A percentile compares a stretch with the other conserved stretches of the same genome.
phyloP scores from a whole-genome alignment of 768 basidiomycete genomes.

The Auricularia sp. region DNA sequence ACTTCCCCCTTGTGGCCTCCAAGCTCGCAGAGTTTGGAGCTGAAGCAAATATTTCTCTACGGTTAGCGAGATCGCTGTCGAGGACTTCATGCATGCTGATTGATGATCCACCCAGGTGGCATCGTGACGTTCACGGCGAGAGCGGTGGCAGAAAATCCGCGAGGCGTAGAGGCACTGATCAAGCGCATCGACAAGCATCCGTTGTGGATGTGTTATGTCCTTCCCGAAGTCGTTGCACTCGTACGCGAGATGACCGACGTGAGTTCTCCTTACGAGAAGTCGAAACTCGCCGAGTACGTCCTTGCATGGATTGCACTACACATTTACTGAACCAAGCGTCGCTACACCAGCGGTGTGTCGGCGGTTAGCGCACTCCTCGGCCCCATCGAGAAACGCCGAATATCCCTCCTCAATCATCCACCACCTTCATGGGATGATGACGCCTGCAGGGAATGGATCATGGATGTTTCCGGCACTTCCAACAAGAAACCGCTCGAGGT shows the following conservation, averaged over 20 bases:
- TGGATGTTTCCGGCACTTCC: not conserved
- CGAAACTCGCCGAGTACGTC: not conserved
- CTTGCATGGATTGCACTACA: not conserved
- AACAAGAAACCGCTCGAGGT: not conserved
- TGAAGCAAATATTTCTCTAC: not conserved
- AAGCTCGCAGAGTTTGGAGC: not conserved
- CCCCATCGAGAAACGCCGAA: not conserved
- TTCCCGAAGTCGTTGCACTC: not conserved
- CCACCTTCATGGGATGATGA: not conserved
- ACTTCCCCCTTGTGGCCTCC: not conserved
- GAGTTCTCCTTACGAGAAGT: not conserved
- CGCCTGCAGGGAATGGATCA: not conserved
- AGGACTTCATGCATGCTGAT: not conserved
- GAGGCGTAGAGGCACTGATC: not conserved
- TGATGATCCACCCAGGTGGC: not conserved
- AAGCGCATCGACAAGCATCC: not conserved
- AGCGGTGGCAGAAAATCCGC: not conserved
- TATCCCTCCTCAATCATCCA: not conserved
- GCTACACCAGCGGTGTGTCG: not conserved
- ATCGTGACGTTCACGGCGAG: not conserved
- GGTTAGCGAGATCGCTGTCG: not conserved
- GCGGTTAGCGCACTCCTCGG: not conserved
- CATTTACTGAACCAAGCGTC: not conserved
- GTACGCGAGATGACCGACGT: not conserved
- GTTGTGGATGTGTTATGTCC: not conserved